Evolutionary conservation across 305 asterid species (phyloP).

Genomic region (Lippia alba): DNA sequence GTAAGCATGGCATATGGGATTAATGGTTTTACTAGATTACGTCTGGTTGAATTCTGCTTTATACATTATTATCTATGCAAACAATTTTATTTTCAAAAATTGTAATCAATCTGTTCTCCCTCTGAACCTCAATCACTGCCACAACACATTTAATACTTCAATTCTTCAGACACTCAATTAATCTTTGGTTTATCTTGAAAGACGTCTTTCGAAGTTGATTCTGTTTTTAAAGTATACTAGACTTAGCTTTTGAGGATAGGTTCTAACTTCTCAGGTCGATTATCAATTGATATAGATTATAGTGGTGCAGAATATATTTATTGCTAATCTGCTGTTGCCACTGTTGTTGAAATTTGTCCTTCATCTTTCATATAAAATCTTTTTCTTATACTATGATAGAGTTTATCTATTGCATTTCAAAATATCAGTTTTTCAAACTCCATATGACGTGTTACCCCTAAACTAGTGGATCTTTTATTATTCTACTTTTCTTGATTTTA

Average conservation of each 20-base stretch:
- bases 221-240: constrained; percentile 2
- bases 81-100: neutral
- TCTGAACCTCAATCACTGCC: neutral
- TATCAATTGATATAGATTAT: constrained; percentile 8
- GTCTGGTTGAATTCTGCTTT: constrained; percentile 19
- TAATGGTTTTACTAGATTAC: constrained; percentile 28
- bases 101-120: neutral
- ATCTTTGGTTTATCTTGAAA: constrained; percentile 23
- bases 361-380: neutral
- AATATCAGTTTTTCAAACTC: neutral
- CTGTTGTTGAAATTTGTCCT: constrained; percentile 3
- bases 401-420: constrained; percentile 2
- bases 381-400: neutral
- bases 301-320: constrained; percentile 3
- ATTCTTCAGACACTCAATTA: constrained; percentile 11
- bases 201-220: too few relatives aligned
- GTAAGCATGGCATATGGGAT: neutral
- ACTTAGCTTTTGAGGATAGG: neutral
- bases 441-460: neutral
- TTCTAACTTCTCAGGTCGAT: constrained; percentile 8
- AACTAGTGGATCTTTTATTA: constrained; percentile 30
- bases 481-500: constrained; percentile 34
- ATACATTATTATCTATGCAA: constrained; percentile 19
- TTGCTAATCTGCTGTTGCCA: neutral
- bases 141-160: neutral